Percentiles rank a stretch among this genome's conserved stretches.
These are phyloP conservation scores for Trichothecium sympodiale DNA, from an alignment of 2,329 filamentous ascomycete species.

Conservation along the genomic window DNA sequence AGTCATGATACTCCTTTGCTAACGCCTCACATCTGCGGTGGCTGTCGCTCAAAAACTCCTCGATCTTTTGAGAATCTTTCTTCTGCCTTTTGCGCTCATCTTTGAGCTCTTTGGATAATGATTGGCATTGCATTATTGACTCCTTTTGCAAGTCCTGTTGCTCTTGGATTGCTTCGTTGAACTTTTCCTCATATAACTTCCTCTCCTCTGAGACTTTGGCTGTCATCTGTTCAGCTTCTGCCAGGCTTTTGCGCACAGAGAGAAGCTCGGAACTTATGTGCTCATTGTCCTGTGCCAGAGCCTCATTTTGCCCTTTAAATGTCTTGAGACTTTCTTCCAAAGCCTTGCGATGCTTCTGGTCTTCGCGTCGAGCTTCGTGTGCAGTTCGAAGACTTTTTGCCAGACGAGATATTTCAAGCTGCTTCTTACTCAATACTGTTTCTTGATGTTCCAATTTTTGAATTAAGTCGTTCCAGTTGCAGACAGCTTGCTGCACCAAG, in stretches of 20 bases:
- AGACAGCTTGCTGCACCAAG: constrained; percentile 20
- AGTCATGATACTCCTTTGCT: constrained; percentile 16
- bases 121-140: constrained; percentile 20
- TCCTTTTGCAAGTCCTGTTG: constrained; percentile 31
- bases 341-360: constrained; percentile 4
- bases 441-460: constrained; percentile 18
- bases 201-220: constrained; percentile 20
- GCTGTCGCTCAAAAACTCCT: constrained; percentile 15
- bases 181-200: constrained; percentile 20
- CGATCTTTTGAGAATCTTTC: constrained; percentile 11
- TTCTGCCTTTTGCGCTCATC: constrained; percentile 16
- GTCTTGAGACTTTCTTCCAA: constrained; percentile 12
- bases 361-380: constrained; percentile 1
- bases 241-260: constrained; percentile 14
- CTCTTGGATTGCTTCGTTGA: constrained; percentile 35
- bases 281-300: constrained; percentile 12
- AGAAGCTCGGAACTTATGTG: constrained; percentile 16
- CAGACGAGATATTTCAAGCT: constrained; percentile 5
- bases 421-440: constrained; percentile 14
- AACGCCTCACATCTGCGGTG: constrained; percentile 20
- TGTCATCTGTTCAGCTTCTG: constrained; percentile 11
- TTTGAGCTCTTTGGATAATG: constrained; percentile 21
- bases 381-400: constrained; percentile 3
- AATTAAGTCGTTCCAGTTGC: constrained; percentile 23
- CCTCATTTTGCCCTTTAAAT: constrained; percentile 13